Evolutionary conservation across 768 basidiomycete genomes (phyloP).

Genomic region (Boletus insuetus): DNA sequence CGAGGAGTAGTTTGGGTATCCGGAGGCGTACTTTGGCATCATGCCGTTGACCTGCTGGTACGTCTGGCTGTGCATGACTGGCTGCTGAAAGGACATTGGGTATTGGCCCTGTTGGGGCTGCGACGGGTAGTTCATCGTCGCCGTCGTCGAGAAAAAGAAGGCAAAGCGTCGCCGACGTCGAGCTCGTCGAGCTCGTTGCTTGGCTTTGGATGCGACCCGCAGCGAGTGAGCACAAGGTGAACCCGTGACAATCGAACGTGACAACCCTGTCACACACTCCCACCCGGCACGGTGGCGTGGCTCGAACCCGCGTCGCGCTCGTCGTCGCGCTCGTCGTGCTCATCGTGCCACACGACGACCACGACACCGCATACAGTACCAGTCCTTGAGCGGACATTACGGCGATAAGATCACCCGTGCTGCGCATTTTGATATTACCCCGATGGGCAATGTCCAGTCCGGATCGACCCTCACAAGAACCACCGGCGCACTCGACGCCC

Average conservation of each 20-base stretch:
- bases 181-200: conserved; percentile 2
- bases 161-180: conserved; percentile 1
- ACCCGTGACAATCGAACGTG: conserved; percentile 21
- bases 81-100: conserved; percentile 25
- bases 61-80: conserved; percentile 12
- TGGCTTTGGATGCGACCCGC: conserved; percentile 1
- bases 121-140: conserved; percentile 26
- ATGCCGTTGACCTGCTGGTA: conserved; percentile 18
- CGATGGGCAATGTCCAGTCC: conserved; percentile 77
- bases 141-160: conserved; percentile 1
- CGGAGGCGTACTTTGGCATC: conserved; percentile 13
- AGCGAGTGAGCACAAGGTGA: neutral
- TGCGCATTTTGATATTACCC: neutral
- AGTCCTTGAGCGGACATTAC: neutral
- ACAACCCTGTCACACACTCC: conserved; percentile 25
- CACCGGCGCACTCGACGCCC: conserved; percentile 83
- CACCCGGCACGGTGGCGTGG: conserved; percentile 10
- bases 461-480: conserved; percentile 52
- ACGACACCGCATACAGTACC: neutral
- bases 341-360: neutral
- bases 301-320: neutral
- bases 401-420: neutral
- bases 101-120: conserved; percentile 25
- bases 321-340: neutral
- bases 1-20: conserved; percentile 9